A percentile compares a stretch with the other conserved stretches of the same genome.
These are phyloP conservation scores for Ochromonas danica DNA, from an alignment of 108 stramenopile species.

Conservation along the genomic window DNA sequence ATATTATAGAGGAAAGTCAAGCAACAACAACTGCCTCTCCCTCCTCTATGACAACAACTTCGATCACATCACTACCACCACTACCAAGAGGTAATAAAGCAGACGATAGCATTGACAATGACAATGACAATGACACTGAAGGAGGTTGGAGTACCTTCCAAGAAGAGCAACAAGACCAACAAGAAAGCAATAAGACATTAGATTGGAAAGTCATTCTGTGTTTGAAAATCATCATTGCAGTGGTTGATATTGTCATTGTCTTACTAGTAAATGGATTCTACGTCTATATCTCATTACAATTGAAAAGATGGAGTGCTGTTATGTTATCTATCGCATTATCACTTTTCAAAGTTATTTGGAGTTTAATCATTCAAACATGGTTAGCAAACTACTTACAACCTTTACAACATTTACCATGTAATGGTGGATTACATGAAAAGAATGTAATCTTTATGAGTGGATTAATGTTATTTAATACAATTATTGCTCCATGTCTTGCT, in stretches of 20 bases:
- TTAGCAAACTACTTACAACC: background rate
- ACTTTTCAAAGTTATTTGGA: background rate
- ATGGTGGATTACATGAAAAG: background rate
- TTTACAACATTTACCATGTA: background rate
- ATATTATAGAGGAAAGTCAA: too few species aligned
- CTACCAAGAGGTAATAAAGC: too few species aligned
- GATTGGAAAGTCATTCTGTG: too few species aligned
- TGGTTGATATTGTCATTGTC: background rate
- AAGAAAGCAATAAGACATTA: too few species aligned
- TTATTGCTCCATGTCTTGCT: constrained; percentile 16
- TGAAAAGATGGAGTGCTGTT: background rate
- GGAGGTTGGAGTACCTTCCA: too few species aligned
- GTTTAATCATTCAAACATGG: background rate
- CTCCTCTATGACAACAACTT: too few species aligned
- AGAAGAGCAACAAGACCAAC: too few species aligned
- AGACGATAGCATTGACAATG: too few species aligned
- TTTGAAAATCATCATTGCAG: background rate
- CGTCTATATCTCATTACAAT: background rate
- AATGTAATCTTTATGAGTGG: background rate
- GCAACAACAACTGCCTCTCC: too few species aligned
- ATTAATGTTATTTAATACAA: background rate
- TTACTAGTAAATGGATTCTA: background rate
- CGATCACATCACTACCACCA: too few species aligned
- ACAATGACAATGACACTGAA: too few species aligned
- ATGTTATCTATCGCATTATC: background rate